Percentiles rank a stretch among this genome's conserved stretches.
These are phyloP conservation scores for Cucumis hystrix DNA, from an alignment of 306 rosid species.

Conservation along the genomic window DNA sequence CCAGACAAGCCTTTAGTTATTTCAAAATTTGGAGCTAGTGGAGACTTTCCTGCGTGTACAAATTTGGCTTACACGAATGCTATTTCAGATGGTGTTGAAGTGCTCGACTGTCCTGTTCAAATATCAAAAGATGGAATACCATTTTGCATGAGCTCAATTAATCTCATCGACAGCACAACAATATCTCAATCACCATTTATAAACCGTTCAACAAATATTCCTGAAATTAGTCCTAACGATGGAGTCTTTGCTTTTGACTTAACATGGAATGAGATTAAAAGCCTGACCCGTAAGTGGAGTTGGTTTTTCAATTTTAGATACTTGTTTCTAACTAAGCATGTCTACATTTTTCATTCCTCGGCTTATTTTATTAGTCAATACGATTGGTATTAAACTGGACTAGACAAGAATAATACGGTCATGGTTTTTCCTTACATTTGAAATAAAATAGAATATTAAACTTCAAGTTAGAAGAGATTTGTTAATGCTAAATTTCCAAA, in stretches of 20 bases:
- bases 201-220: constrained; percentile 20
- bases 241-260: constrained; percentile 70
- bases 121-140: constrained; percentile 62
- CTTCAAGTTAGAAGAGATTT: background rate
- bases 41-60: constrained; percentile 71
- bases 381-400: background rate
- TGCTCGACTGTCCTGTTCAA: constrained; percentile 89
- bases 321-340: background rate
- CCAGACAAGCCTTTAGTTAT: constrained; percentile 54
- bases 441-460: background rate
- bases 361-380: background rate
- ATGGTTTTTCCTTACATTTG: background rate
- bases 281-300: constrained; percentile 50
- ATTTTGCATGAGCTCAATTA: constrained; percentile 56
- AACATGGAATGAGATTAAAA: constrained; percentile 47
- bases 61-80: constrained; percentile 48
- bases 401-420: background rate
- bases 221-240: constrained; percentile 28
- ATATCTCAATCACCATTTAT: constrained; percentile 36
- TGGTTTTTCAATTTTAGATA: constrained; percentile 6
- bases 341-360: background rate
- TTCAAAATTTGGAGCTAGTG: constrained; percentile 81
- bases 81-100: constrained; percentile 59
- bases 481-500: background rate
- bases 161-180: constrained; percentile 60